phyloP scores from a whole-genome alignment of 768 basidiomycete species.

The Amanita exitialis region DNA sequence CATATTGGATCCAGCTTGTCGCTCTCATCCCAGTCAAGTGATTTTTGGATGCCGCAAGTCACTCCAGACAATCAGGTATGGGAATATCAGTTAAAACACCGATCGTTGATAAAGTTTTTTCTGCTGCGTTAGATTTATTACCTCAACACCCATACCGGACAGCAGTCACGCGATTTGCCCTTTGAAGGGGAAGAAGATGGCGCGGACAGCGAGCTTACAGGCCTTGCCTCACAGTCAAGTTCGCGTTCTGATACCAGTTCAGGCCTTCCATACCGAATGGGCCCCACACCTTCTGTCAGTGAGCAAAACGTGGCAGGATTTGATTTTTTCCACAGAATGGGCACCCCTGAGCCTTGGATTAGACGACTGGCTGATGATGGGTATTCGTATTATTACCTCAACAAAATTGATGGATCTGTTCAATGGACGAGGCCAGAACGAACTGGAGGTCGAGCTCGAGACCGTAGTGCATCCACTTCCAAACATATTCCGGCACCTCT shows the following conservation, averaged over 20 bases:
- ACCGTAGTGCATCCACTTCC: constrained; percentile 6
- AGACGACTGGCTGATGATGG: constrained; percentile 77
- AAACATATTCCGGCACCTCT: constrained; percentile 12
- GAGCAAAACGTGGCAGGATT: constrained; percentile 41
- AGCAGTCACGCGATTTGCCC: constrained; percentile 79
- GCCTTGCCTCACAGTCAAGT: constrained; percentile 45
- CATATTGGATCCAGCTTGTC: not conserved
- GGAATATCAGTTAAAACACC: constrained; percentile 8
- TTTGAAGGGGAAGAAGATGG: constrained; percentile 56
- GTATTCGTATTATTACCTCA: constrained; percentile 69
- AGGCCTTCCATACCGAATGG: constrained; percentile 37
- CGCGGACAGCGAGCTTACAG: constrained; percentile 54
- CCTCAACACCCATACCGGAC: constrained; percentile 81
- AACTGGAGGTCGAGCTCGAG: not conserved
- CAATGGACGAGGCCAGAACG: constrained; percentile 61
- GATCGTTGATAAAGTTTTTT: not conserved
- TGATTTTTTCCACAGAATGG: constrained; percentile 45
- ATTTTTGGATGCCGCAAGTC: constrained; percentile 89
- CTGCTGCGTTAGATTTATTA: constrained; percentile 72
- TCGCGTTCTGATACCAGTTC: constrained; percentile 47
- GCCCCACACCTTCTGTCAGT: constrained; percentile 24
- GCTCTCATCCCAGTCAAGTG: constrained; percentile 40
- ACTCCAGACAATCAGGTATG: constrained; percentile 76
- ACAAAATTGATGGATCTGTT: constrained; percentile 56
- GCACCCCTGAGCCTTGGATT: constrained; percentile 77